Base-by-base conservation (phyloP, 208 protist genomes). In the Leishmania turanica region DNA sequence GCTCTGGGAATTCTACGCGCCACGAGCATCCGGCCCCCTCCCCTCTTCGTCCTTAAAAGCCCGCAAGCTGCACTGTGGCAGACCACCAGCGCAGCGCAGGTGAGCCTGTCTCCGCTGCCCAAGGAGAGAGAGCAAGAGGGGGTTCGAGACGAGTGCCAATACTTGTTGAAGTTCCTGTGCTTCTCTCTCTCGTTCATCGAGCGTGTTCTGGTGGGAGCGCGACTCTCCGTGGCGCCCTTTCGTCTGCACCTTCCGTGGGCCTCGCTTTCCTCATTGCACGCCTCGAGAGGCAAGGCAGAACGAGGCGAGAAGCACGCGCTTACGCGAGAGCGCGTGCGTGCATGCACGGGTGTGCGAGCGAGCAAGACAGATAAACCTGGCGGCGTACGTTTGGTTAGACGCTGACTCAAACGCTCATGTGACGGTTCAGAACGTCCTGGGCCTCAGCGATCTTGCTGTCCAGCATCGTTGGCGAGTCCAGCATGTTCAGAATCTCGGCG, bases 391-490 rank as follows among this genome's bases (percentile, higher is more conserved):
- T 73, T 53, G 31, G 78, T 56, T 8, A 19, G 37, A 31, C 54
- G 53, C 40, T 24, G 8, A 5, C 64, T 88, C 92, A 97, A 15
- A 89, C 87, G 87, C 84, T 91, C 84, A 94, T 91, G 90, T 99
- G 97, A 68, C 91, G 89, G 84, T 97, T 91, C 66, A 99, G 96
- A 81, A 99, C 98, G 37, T 96, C 89, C 71, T 98, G 79, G 34
- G 99, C 99, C 93, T 99, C 99, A 15, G 93, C 88, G 77, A 99
- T 98, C 97, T 99, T 99, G 79, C 89, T 89, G 78, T 92, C 80
- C 77, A 99, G 94, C 68, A 98, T 81, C 34, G 92, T 84, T 56
- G 89, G 90, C 71, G 85, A 96, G 82, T 99, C 98, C 73, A 99
- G 91, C 80, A 99, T 96, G 84, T 96, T 89, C 45, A 99, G 88